A percentile compares a stretch with the other conserved stretches of the same genome.
Evolutionary conservation across 1,284 basidiomycete genomes (phyloP).

Genomic region (Trametes polyzona): DNA sequence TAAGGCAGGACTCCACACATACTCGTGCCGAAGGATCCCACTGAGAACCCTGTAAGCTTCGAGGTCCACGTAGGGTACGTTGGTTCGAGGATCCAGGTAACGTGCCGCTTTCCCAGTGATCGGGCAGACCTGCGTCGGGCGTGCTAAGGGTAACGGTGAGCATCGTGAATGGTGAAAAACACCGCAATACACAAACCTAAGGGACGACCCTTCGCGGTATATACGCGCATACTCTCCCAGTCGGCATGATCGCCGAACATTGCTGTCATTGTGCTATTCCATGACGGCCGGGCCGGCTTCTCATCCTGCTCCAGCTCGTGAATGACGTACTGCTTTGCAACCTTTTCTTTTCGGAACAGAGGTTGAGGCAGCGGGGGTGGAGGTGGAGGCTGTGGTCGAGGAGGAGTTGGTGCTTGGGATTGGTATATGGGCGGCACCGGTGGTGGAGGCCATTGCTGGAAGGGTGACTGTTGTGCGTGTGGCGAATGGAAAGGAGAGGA

Average conservation of each 20-base stretch:
- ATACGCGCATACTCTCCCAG: constrained; percentile 72
- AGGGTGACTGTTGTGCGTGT: constrained; percentile 5
- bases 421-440: constrained; percentile 7
- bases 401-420: not conserved
- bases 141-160: constrained; percentile 46
- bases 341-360: constrained; percentile 46
- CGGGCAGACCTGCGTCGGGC: constrained; percentile 61
- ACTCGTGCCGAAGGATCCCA: constrained; percentile 62
- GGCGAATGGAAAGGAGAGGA: no score
- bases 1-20: constrained; percentile 61
- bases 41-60: constrained; percentile 68
- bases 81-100: constrained; percentile 78
- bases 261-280: constrained; percentile 74
- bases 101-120: constrained; percentile 67
- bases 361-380: constrained; percentile 26
- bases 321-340: constrained; percentile 65
- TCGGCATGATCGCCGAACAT: constrained; percentile 77
- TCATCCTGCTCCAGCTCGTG: constrained; percentile 59
- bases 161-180: constrained; percentile 2
- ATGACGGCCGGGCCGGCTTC: constrained; percentile 52
- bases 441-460: constrained; percentile 22
- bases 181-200: constrained; percentile 62
- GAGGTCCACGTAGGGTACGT: constrained; percentile 75
- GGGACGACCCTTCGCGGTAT: constrained; percentile 61
- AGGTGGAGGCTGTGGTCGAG: constrained; percentile 5